Conservation (phyloP, 202 grass and related monocot species). For the Brachypodium distachyon region DNA sequence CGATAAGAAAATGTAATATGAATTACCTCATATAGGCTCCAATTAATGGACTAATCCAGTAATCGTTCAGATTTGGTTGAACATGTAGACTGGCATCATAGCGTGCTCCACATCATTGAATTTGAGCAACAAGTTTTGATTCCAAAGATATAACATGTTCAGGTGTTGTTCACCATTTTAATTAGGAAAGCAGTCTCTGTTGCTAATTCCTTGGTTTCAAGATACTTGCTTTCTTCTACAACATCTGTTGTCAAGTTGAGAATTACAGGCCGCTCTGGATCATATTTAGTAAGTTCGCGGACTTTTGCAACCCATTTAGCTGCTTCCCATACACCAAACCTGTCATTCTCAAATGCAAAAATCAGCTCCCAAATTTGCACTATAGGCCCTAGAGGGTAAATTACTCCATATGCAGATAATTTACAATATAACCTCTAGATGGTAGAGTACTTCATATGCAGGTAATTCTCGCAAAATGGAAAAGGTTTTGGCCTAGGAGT, state of each 20-base stretch:
- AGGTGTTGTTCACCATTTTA: constrained; percentile 64
- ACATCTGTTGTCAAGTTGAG: constrained; percentile 82
- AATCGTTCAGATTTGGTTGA: not conserved
- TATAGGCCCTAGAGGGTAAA: not conserved
- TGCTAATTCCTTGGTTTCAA: constrained; percentile 74
- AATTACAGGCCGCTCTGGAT: constrained; percentile 62
- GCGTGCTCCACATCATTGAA: not conserved
- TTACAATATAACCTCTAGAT: not conserved
- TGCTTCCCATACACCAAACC: constrained; percentile 97
- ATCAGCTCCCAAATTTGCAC: no score
- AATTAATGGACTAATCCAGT: not conserved
- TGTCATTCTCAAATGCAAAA: constrained; percentile 42
- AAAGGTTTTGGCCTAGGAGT: not conserved
- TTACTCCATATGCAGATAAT: not conserved
- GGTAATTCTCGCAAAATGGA: not conserved
- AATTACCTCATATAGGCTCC: constrained; percentile 25
- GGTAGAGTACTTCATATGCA: not conserved
- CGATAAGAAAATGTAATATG: not conserved
- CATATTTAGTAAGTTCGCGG: constrained; percentile 65
- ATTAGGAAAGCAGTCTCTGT: constrained; percentile 85
- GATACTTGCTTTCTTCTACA: constrained; percentile 87
- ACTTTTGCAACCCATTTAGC: constrained; percentile 89
- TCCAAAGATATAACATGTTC: constrained; percentile 17
- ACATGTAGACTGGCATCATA: not conserved
- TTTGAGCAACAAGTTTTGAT: constrained; percentile 10